Conservation (phyloP, 2,329 filamentous ascomycete genomes). For the Aspergillus floridensis region DNA sequence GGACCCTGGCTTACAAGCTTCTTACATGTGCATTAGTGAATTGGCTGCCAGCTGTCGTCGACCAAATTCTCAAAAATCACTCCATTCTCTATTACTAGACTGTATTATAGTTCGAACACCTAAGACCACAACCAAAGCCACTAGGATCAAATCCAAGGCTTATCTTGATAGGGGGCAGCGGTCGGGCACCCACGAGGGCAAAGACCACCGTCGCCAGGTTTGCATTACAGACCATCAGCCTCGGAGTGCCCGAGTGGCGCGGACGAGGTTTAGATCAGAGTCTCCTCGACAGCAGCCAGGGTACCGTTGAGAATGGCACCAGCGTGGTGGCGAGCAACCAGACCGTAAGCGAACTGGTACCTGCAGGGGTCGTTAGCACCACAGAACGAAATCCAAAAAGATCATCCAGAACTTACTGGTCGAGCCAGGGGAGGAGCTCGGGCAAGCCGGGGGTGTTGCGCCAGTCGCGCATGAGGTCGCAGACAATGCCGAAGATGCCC, state of each 20-base stretch:
- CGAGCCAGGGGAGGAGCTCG: conserved; percentile 63
- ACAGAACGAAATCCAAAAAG: neutral
- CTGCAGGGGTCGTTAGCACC: neutral
- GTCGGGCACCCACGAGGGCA: neutral
- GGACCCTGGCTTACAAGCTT: too few species aligned
- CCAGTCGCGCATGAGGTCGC: conserved; percentile 72
- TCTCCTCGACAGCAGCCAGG: conserved; percentile 7
- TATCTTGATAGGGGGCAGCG: neutral
- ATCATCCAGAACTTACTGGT: conserved; percentile 30
- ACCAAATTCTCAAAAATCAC: too few species aligned
- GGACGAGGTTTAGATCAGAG: neutral
- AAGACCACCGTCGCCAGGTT: neutral
- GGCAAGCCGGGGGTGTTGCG: conserved; percentile 52
- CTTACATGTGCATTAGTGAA: too few species aligned
- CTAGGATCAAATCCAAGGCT: neutral
- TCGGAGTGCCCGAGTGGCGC: neutral
- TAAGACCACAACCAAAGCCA: neutral
- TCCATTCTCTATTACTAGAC: neutral
- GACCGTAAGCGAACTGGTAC: conserved; percentile 16
- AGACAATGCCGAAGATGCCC: conserved; percentile 60
- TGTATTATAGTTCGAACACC: neutral
- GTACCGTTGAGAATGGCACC: conserved; percentile 12
- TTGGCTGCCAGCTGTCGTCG: too few species aligned
- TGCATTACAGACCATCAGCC: neutral
- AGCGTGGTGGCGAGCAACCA: conserved; percentile 13